Conservation (phyloP, 106 monocot species). For the Triglochin maritima region DNA sequence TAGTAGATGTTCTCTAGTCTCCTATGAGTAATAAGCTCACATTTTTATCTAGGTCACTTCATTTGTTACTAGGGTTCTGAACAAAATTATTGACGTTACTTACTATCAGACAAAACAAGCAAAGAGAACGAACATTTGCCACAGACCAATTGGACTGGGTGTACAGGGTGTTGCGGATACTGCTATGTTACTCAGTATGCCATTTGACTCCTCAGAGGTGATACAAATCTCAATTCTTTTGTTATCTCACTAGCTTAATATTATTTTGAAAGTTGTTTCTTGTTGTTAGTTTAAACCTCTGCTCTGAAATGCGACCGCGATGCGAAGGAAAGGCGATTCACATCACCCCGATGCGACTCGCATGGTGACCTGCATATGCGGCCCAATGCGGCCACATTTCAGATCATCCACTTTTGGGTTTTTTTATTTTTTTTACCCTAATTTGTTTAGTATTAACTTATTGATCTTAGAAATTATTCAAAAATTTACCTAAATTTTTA, state of each 20-base stretch:
- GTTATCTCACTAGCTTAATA: background rate
- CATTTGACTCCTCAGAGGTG: slow-evolving; percentile 87
- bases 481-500: too few species aligned
- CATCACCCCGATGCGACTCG: too few species aligned
- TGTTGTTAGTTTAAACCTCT: too few species aligned
- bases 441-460: too few species aligned
- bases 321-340: too few species aligned
- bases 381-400: too few species aligned
- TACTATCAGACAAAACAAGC: slow-evolving; percentile 8
- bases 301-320: too few species aligned
- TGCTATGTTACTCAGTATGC: slow-evolving; percentile 80
- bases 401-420: too few species aligned
- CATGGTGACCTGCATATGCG: too few species aligned
- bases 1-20: too few species aligned
- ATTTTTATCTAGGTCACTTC: background rate
- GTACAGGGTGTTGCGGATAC: slow-evolving; percentile 90
- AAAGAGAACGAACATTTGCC: slow-evolving; percentile 10
- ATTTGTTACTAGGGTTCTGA: slow-evolving; percentile 12
- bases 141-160: slow-evolving; percentile 66
- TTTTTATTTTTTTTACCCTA: too few species aligned
- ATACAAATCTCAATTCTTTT: background rate
- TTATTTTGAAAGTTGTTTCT: background rate
- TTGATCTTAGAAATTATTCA: too few species aligned
- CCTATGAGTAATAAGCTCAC: background rate
- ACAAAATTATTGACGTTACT: slow-evolving; percentile 18